A percentile compares a stretch with the other conserved stretches of the same genome.
Evolutionary conservation across 768 basidiomycete genomes (phyloP).

Genomic region (Myochromella boudieri): DNA sequence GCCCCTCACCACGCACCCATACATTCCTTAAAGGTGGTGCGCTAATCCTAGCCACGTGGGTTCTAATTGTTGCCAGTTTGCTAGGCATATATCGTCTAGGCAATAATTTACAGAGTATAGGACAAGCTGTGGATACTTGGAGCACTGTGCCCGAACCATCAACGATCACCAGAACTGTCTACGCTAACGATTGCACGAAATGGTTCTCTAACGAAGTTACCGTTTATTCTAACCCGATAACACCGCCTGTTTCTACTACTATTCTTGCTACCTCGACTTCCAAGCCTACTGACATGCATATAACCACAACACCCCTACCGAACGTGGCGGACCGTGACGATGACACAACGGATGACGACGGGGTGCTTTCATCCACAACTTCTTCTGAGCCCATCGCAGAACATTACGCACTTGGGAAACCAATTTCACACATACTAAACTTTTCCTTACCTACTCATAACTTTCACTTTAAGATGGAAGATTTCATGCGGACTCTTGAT

Average conservation of each 20-base stretch:
- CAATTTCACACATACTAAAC: conserved; percentile 28
- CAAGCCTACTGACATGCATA: conserved; percentile 5
- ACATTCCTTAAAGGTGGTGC: conserved; percentile 18
- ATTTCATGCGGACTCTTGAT: conserved; percentile 37
- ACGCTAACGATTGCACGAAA: conserved; percentile 21
- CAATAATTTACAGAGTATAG: conserved; percentile 27
- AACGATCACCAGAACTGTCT: conserved; percentile 43
- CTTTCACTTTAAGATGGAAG: conserved; percentile 29
- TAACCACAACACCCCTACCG: conserved; percentile 2
- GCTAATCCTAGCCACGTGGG: conserved; percentile 27
- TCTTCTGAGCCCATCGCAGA: conserved; percentile 19
- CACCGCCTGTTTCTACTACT: conserved; percentile 11
- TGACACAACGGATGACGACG: background rate
- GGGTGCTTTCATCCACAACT: conserved; percentile 3
- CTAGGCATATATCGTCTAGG: conserved; percentile 24
- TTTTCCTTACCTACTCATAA: conserved; percentile 33
- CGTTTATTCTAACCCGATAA: conserved; percentile 10
- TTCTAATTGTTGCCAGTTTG: conserved; percentile 26
- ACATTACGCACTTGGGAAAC: conserved; percentile 25
- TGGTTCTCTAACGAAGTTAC: conserved; percentile 24
- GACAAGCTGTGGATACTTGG: conserved; percentile 24
- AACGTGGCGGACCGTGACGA: background rate
- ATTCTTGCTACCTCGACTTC: background rate
- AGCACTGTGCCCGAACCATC: conserved; percentile 23
- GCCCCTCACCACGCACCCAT: conserved; percentile 14